Percentiles rank a stretch among this genome's conserved stretches.
These are phyloP conservation scores for Anastatica hierochuntica DNA, from an alignment of 345 rosid species.

Conservation along the genomic window DNA sequence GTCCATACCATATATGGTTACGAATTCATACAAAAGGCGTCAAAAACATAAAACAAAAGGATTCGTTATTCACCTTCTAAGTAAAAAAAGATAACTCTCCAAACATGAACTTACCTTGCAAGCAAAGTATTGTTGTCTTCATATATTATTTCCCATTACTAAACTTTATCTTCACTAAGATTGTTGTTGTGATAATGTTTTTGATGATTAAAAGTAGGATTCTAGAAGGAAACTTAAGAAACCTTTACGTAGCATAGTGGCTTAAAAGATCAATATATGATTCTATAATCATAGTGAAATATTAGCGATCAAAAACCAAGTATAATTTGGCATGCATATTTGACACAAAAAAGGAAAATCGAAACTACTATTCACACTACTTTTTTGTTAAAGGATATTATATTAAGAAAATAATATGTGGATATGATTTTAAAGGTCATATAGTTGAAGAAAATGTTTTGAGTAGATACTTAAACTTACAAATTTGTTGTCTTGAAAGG, in stretches of 20 bases:
- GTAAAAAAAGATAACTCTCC: constrained; percentile 18
- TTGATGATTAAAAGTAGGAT: not conserved
- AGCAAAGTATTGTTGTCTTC: constrained; percentile 23
- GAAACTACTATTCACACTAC: no score
- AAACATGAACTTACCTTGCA: constrained; percentile 30
- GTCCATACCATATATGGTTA: constrained; percentile 1
- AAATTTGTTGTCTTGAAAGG: no score
- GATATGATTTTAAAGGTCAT: no score
- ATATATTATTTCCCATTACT: constrained; percentile 17
- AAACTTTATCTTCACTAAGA: constrained; percentile 18
- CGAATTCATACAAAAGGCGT: constrained; percentile 3
- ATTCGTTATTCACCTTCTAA: constrained; percentile 27
- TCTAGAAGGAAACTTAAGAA: constrained; percentile 1
- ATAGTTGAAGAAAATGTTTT: no score
- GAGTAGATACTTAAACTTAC: no score
- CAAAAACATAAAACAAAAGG: constrained; percentile 14
- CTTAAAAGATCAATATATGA: not conserved
- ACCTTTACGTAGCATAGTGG: not conserved
- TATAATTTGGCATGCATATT: not conserved
- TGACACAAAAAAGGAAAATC: not conserved
- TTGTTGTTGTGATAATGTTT: constrained; percentile 11
- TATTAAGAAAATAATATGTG: no score
- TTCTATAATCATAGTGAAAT: not conserved
- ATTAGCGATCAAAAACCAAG: not conserved
- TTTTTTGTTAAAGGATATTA: no score